Base-by-base conservation (phyloP, 805 yeast genomes). In the Zygosaccharomyces siamensis region DNA sequence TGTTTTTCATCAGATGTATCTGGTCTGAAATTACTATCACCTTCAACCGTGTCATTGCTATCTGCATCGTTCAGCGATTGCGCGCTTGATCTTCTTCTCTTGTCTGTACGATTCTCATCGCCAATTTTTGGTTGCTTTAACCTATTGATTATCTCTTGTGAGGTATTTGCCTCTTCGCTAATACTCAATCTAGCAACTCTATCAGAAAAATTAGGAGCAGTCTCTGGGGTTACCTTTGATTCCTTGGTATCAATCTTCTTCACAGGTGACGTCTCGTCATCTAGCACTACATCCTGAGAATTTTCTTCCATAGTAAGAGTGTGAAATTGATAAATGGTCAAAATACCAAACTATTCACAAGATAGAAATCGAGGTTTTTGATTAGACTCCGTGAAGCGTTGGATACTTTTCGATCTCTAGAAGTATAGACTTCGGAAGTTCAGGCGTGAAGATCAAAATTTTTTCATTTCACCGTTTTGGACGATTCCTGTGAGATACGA, bases 11-110 rank as follows among this genome's bases (percentile, higher is more conserved):
- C 12, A 12, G 18, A 41, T 30, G 27, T 12, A 20, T 41, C 14
- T 7, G 5, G 23, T 14, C 10, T 30, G 10, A 18, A 12, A 41
- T 28, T 5, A 18, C 16, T 21, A 16, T 20, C 16, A 4, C 27
- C 36, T 5, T n/a, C 23, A 12, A 7, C 12, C 24, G 28, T 11
- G 16, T 11, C 16, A 16, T 11, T 33, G 11, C 54, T 49, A 12
- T 36, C 39, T 23, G 48, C 18, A 16, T 46, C 48, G 39, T 48
- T 37, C 7, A 38, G 12, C 26, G 55, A 48, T 31, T 45, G 49
- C 3, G 58, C 63, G 45, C 66, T 59, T 5, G 67, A 61, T 59
- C 65, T 62, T 53, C 63, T 59, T 38, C 49, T 46, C 24, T 48
- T 47, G 12, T 56, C 48, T 20, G 54, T 45, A 28, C 46, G 45